Evolutionary conservation across 2,329 filamentous ascomycete genomes (phyloP).

Genomic region (Phyllosticta paracitricarpa): DNA sequence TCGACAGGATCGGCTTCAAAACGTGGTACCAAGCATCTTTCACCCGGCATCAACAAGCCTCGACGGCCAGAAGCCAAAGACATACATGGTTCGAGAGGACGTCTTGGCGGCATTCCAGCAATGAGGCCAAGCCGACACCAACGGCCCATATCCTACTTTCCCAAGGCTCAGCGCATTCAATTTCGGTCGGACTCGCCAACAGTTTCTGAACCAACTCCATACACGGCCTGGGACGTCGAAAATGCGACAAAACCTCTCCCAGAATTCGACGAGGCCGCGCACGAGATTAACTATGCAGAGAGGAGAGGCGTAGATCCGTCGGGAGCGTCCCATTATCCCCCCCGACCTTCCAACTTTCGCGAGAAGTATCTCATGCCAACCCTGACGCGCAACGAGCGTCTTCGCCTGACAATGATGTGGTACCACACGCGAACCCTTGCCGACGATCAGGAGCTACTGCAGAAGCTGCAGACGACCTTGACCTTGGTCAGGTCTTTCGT

Average conservation of each 20-base stretch:
- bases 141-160: constrained; percentile 10
- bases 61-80: not conserved
- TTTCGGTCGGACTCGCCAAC: not conserved
- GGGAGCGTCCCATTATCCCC: constrained; percentile 10
- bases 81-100: not conserved
- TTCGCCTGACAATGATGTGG: constrained; percentile 32
- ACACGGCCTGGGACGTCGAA: not conserved
- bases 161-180: constrained; percentile 5
- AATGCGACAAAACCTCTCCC: constrained; percentile 1
- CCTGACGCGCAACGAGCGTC: constrained; percentile 26
- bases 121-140: not conserved
- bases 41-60: not conserved
- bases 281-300: constrained; percentile 2
- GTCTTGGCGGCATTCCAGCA: not conserved
- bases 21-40: too few relatives aligned
- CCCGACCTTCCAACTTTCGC: constrained; percentile 13
- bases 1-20: too few relatives aligned
- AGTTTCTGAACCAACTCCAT: not conserved
- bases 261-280: constrained; percentile 3
- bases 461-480: constrained; percentile 34
- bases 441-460: constrained; percentile 32
- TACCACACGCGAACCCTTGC: constrained; percentile 35
- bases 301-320: constrained; percentile 2
- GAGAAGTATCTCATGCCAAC: constrained; percentile 27
- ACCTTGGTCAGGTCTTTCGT: constrained; percentile 32